Conservation (phyloP, 1,284 basidiomycete genomes). For the Pholiota adiposa region DNA sequence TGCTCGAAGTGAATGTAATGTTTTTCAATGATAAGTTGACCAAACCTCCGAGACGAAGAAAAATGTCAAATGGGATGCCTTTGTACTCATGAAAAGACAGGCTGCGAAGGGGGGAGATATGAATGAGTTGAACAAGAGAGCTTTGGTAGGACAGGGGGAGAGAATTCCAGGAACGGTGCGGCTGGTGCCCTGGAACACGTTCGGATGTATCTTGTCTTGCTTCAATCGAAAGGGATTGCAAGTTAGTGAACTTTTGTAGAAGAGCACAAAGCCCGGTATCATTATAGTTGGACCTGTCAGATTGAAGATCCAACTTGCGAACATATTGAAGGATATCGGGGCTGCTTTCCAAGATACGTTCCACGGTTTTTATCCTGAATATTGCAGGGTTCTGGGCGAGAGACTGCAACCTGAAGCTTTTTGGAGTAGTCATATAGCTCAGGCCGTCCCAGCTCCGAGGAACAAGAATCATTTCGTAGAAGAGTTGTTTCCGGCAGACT, state of each 20-base stretch:
- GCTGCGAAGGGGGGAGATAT: not conserved
- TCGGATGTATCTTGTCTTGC: no score
- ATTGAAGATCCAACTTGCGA: not conserved
- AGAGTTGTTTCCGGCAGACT: conserved; percentile 1
- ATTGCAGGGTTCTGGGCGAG: not conserved
- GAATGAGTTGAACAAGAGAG: not conserved
- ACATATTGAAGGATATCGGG: conserved; percentile 5
- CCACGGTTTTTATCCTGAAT: not conserved
- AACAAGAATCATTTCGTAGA: not conserved
- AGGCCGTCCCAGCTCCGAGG: conserved; percentile 1
- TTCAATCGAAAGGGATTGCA: not conserved
- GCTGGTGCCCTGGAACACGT: not conserved
- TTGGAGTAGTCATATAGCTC: not conserved
- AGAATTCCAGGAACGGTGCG: not conserved
- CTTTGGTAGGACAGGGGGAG: not conserved
- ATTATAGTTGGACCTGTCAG: not conserved
- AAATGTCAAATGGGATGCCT: not conserved
- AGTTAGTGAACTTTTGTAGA: not conserved
- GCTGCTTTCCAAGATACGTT: not conserved
- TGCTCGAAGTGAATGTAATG: not conserved
- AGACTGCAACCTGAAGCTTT: not conserved
- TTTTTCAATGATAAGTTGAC: not conserved
- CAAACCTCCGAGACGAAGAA: not conserved
- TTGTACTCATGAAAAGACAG: not conserved
- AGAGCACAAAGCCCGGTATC: not conserved